These are phyloP conservation scores for Exophiala sp. DNA, from an alignment of 2,329 filamentous ascomycete species.

Conservation along the genomic window DNA sequence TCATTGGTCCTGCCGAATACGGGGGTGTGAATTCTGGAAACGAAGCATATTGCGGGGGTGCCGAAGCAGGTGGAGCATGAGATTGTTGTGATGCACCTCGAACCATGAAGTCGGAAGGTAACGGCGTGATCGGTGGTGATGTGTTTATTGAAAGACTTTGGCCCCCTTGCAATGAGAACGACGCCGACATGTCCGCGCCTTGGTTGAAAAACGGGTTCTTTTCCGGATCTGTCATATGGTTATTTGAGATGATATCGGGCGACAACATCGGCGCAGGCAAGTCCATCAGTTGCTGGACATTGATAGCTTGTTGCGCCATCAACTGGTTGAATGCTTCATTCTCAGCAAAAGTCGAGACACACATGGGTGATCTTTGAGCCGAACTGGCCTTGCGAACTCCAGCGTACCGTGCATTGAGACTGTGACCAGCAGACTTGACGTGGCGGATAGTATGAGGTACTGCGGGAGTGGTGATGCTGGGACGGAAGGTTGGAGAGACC, in stretches of 20 bases:
- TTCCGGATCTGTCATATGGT: constrained; percentile 12
- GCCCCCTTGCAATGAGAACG: constrained; percentile 12
- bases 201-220: constrained; percentile 28
- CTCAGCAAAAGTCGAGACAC: constrained; percentile 45
- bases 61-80: constrained; percentile 40
- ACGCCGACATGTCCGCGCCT: constrained; percentile 11
- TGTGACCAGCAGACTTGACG: constrained; percentile 43
- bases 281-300: constrained; percentile 12
- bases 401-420: constrained; percentile 43
- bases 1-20: constrained; percentile 38
- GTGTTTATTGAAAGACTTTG: constrained; percentile 25
- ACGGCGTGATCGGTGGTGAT: constrained; percentile 44
- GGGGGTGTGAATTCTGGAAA: constrained; percentile 41
- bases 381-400: constrained; percentile 46
- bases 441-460: constrained; percentile 42
- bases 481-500: constrained; percentile 39
- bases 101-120: constrained; percentile 36
- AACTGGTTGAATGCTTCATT: constrained; percentile 35
- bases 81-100: constrained; percentile 28
- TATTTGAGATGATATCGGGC: constrained; percentile 12
- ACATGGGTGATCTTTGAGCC: constrained; percentile 47
- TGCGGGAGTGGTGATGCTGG: constrained; percentile 33
- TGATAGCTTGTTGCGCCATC: constrained; percentile 24
- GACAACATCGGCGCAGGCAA: constrained; percentile 18
- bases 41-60: constrained; percentile 41